Conservation (phyloP, 495 filamentous ascomycete genomes). For the Glonium stellatum region DNA sequence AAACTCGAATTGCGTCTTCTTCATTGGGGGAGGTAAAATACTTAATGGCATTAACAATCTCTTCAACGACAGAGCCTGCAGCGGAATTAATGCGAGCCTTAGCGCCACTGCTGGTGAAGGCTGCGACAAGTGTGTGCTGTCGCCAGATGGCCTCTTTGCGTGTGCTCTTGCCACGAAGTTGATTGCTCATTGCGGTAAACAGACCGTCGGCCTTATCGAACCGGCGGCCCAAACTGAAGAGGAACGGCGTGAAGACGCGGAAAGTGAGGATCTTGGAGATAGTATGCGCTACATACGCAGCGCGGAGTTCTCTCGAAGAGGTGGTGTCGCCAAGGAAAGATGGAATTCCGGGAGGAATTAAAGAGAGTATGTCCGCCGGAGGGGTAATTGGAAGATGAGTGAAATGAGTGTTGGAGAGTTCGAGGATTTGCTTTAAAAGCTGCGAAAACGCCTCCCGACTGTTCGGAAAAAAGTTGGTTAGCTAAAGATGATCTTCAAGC, state of each 20-base stretch:
- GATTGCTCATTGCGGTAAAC: conserved; percentile 55
- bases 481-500: neutral
- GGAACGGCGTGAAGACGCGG: conserved; percentile 59
- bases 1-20: conserved; percentile 46
- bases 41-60: conserved; percentile 52
- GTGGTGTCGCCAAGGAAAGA: conserved; percentile 44
- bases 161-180: conserved; percentile 55
- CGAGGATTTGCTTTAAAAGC: conserved; percentile 51
- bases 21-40: conserved; percentile 52
- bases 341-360: conserved; percentile 50
- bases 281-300: conserved; percentile 54
- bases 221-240: conserved; percentile 54
- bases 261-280: conserved; percentile 54
- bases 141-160: conserved; percentile 59
- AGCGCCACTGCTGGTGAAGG: conserved; percentile 55
- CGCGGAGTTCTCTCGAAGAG: conserved; percentile 50
- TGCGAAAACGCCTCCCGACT: conserved; percentile 55
- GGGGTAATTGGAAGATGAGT: conserved; percentile 51
- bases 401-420: conserved; percentile 53
- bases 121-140: conserved; percentile 57
- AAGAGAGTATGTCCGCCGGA: conserved; percentile 46
- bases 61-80: conserved; percentile 54
- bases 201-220: conserved; percentile 58
- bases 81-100: conserved; percentile 57
- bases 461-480: conserved; percentile 15